Evolutionary conservation across 306 rosid species (phyloP), one percentile per base, ranked within the genome.

Genomic region (Albizia julibrissin): DNA sequence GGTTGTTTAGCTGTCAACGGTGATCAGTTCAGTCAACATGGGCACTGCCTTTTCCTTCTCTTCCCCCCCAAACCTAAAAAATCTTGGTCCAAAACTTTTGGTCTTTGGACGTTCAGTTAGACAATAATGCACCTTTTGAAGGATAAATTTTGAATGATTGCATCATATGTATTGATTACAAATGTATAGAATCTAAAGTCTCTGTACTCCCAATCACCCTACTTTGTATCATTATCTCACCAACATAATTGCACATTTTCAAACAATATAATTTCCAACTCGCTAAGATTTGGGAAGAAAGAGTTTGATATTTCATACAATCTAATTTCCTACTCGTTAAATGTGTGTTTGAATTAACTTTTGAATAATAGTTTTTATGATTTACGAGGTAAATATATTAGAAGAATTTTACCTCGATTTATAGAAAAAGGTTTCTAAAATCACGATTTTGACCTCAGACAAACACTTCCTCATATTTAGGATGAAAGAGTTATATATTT

Each of bases 1-100:
- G 4, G 42, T 34, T 26, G 82, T 81, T 74, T 84, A 67, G 70
- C 39, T 81, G 64, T 40, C 66, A 22, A 59, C 24, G 31, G 13
- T 0, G 64, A 2, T 22, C 29, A 11, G 10, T 10, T 24, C 62
- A 21, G 61, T 54, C 26, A 21, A 54, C 61, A 8, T 6, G n/a
- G 59, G 22, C 24, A 52, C 10, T 18, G 59, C 59, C 15, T 49
- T 18, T 49, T 49, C 56, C 18, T 18, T 46, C 5, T 3, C 6
- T 3, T 1, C 0, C 50, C 40, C 40, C 8, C 40, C 40, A n/a
- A n/a, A n/a, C n/a, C n/a, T n/a, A 37, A 49, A 49, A 1, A 5
- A 27, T 6, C 21, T 62, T 62, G 10, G 69, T 62, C 9, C 19
- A 27, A 62, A 62, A 27, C 69, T 62, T 5, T 26, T 13, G 68